Base-by-base conservation (phyloP, 139 green algal genomes). In the Volvox africanus region DNA sequence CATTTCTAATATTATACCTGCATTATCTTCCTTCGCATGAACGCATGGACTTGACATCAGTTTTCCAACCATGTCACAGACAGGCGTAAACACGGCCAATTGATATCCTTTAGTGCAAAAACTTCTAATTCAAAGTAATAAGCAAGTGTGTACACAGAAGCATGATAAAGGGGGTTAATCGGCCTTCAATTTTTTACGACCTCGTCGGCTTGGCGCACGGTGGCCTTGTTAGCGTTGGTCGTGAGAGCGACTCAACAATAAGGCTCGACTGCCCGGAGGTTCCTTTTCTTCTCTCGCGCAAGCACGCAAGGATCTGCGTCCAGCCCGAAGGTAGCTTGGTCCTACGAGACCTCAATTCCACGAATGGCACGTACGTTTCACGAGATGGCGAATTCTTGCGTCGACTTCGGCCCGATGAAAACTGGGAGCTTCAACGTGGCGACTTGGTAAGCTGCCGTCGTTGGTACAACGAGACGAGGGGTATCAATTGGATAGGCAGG, bases 311-410 rank as follows among this genome's bases (percentile, higher is more conserved):
- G 19, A 73, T 95, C n/a, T 20, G 37, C 21, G 44, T 93, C 5
- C 85, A 91, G 37, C 82, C 92, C 28, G 88, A 92, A 17, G 93
- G 91, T 30, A 87, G 35, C 17, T 37, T 95, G 9, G 28, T 91
- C 13, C 32, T 95, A 3, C 35, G 35, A 11, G 93, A 95, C 85
- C n/a, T 93, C 14, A 87, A 76, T 50, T 93, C 88, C 0, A 95
- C 93, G 0, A 95, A 95, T 30, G 93, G 93, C 28, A 95, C 93
- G 1, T 95, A 93, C 36, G 65, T 86, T 3, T 86, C 83, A 0
- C 88, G 93, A 2, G 50, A 76, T 13, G 87, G 73, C 26, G 69
- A 93, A 22, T 82, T 89, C 22, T 21, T 95, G 30, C 12, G 80
- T 1, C 93, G 90, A 32, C 87, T 95, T 20, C 61, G 76, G 0